Evolutionary conservation across 345 rosid genomes (phyloP), one percentile per base, ranked within the genome.

Genomic region (Salix purpurea): DNA sequence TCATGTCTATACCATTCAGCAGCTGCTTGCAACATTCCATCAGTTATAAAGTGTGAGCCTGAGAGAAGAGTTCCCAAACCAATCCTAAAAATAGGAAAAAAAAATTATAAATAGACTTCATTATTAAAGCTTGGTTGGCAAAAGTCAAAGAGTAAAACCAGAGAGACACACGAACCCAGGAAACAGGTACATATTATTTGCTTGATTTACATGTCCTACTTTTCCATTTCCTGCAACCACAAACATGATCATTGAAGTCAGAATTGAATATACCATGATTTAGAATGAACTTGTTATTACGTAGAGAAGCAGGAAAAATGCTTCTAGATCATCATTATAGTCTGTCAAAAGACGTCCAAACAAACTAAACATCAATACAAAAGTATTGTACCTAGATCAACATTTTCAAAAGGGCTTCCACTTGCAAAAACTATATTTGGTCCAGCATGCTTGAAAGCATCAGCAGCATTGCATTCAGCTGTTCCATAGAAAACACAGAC

Each of bases 391-490:
- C 99, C 97, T 36, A 96, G 96, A 76, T 87, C 86, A 79, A 96
- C 85, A 81, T 92, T 86, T 69, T 87, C 85, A n/a, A 96, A 93
- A 78, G 99, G 99, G 85, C 99, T 96, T 89, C 99, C 99, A 78
- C 98, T 93, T 72, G 92, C 99, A 80, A 96, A 96, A 78, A 85
- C 93, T 76, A 96, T 88, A 79, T 90, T 90, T 84, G 86, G 97
- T 83, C 99, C 98, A 39, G 97, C 97, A 74, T 90, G 84, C 88
- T 93, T 87, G 77, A 96, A 96, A 77, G 99, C 98, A 82, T 92
- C 99, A 82, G 81, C 88, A 70, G 98, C 98, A 76, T 96, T 91
- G 85, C 98, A 93, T 84, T 96, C 99, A 65, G 99, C 99, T 96
- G 89, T 81, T 72, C 71, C 82, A 83, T 62, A 23, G 5, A 56